Conservation (phyloP, 129 eudicot genomes). For the Lactuca sativa region DNA sequence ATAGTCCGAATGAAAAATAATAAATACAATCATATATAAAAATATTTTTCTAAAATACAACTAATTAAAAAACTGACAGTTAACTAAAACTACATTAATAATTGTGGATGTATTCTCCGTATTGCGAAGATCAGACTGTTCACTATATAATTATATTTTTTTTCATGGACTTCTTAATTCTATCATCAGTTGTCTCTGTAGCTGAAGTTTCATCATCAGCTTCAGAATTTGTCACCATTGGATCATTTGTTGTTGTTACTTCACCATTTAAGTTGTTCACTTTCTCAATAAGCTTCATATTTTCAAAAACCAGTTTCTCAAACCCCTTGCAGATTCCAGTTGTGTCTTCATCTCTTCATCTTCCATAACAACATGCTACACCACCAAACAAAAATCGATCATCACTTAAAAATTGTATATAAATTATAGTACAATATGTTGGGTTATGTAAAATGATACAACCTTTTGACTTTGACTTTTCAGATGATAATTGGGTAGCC, state of each 20-base stretch:
- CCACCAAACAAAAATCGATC: conserved; percentile 3
- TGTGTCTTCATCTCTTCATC: conserved; percentile 41
- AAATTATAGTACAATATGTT: conserved; percentile 9
- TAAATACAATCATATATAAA: no score
- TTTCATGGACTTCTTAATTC: no score
- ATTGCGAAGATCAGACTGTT: no score
- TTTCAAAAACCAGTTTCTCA: conserved; percentile 65
- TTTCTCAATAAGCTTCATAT: conserved; percentile 69
- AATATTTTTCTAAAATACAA: no score
- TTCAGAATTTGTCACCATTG: conserved; percentile 13
- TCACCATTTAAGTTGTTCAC: conserved; percentile 56
- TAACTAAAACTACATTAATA: no score
- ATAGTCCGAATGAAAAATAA: no score
- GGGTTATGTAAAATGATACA: conserved; percentile 28
- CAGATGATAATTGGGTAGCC: conserved; percentile 39
- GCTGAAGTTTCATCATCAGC: conserved; percentile 24
- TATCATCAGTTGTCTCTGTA: background rate
- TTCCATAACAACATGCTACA: conserved; percentile 36
- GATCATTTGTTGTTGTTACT: conserved; percentile 34
- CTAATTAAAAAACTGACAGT: no score
- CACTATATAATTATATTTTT: background rate
- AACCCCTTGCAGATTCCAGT: conserved; percentile 55
- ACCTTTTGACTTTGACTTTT: conserved; percentile 26
- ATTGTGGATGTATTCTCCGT: no score
- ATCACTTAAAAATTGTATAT: background rate